Evolutionary conservation across 768 basidiomycete genomes (phyloP), one percentile per base, ranked within the genome.

Genomic region (Thelephora aurantiotincta): DNA sequence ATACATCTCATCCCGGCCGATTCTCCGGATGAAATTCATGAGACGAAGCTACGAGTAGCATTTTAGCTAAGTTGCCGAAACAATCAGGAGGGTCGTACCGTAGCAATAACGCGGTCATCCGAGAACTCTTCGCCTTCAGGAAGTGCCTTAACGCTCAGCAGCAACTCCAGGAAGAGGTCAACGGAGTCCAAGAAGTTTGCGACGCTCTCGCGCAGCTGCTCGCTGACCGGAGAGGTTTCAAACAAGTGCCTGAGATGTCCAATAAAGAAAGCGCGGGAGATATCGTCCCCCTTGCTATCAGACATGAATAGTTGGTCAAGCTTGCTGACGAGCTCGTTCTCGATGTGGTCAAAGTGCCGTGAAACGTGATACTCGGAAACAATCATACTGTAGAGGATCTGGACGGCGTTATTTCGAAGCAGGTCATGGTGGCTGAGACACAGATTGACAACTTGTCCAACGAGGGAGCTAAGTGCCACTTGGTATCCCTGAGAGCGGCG

Each of bases 341-440:
- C 89, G 54, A 98, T 94, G 42, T 76, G 77, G 54, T 83, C 81
- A 58, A 97, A 96, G 59, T 87, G 79, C 20, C 77, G 80, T 11
- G 79, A 78, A 50, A 85, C 80, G 48, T 89, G 79, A 61, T 86
- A 92, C 60, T 94, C 88, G 2, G 88, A 82, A 43, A 93, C 77
- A 51, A 98, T 91, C 91, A 98, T 96, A 57, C 83, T 87, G 64
- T 84, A 94, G 18, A 98, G 74, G 48, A 97, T 92, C 55, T 87
- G 80, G 18, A 94, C 90, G 0, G 91, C 93, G 53, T 85, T 86
- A 58, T 75, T 87, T 53, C 93, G 78, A 35, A 96, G 73, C 57
- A 83, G 80, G 58, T 98, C 94, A 58, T 98, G 93, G 55, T 93
- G 89, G 52, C 92, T 96, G 46, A 98, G 69, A 60, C 94, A 97